These are phyloP conservation scores for Coniochaeta hoffmannii DNA, from an alignment of 2,329 filamentous ascomycete genomes.

Conservation along the genomic window DNA sequence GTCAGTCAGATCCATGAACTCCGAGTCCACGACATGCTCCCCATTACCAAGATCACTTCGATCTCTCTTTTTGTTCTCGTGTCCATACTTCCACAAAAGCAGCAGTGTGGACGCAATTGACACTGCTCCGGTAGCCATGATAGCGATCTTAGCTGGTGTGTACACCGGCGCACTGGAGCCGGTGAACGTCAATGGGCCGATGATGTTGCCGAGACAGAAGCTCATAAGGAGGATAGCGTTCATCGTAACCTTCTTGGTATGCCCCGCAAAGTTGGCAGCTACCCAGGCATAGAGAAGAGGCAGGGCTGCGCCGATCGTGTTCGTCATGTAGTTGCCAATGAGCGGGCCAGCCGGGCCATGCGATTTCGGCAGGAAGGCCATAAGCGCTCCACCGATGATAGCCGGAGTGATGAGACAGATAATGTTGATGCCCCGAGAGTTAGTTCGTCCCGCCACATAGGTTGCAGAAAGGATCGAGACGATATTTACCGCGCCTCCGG, in stretches of 20 bases:
- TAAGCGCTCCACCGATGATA: conserved; percentile 11
- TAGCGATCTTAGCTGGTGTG: conserved; percentile 38
- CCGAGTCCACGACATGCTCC: not conserved
- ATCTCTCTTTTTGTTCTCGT: not conserved
- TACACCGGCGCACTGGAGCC: conserved; percentile 51
- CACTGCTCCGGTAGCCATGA: conserved; percentile 39
- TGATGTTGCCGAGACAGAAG: conserved; percentile 54
- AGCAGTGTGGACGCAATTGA: not conserved
- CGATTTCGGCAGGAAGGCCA: conserved; percentile 10
- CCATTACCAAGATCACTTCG: not conserved
- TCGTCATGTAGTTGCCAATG: conserved; percentile 14
- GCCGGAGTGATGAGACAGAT: conserved; percentile 17
- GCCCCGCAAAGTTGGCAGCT: conserved; percentile 51
- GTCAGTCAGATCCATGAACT: not conserved
- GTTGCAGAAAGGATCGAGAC: conserved; percentile 19
- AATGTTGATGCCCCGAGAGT: conserved; percentile 29
- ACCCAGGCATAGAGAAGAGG: conserved; percentile 41
- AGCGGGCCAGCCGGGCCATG: not conserved
- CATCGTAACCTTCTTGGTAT: conserved; percentile 55
- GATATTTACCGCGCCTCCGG: conserved; percentile 18
- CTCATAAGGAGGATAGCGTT: conserved; percentile 54
- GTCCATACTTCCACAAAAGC: not conserved
- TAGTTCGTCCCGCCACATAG: conserved; percentile 14
- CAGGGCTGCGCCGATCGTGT: conserved; percentile 23
- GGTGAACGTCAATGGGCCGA: conserved; percentile 53